Percentiles rank a stretch among this genome's conserved stretches.
These are phyloP conservation scores for Penicillium steckii DNA, from an alignment of 495 filamentous ascomycete species.

Conservation along the genomic window DNA sequence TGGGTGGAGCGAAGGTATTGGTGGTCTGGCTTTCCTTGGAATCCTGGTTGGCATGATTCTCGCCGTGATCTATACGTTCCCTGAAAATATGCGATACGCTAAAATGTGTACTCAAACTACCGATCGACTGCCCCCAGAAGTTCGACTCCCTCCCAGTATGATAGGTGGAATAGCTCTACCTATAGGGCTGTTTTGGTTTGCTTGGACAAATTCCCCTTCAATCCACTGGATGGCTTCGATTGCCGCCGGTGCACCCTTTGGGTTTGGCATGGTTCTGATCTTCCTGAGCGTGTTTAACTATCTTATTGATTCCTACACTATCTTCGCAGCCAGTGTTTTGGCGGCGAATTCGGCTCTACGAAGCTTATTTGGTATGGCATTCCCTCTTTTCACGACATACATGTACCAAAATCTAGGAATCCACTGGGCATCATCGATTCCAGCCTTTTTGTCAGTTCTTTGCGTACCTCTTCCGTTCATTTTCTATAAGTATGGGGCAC, in stretches of 20 bases:
- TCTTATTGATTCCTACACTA: slow-evolving; percentile 70
- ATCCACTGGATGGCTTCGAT: slow-evolving; percentile 68
- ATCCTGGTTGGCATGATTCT: slow-evolving; percentile 75
- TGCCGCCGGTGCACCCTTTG: slow-evolving; percentile 62
- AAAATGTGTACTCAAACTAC: slow-evolving; percentile 28
- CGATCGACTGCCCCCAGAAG: slow-evolving; percentile 38
- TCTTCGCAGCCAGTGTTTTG: slow-evolving; percentile 72
- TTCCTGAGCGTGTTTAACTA: slow-evolving; percentile 72
- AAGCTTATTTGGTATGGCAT: slow-evolving; percentile 65
- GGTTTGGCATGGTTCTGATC: slow-evolving; percentile 67
- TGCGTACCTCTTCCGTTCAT: slow-evolving; percentile 75
- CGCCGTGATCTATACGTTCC: slow-evolving; percentile 45
- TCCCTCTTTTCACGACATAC: slow-evolving; percentile 74
- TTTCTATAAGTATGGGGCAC: slow-evolving; percentile 66
- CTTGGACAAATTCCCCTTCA: slow-evolving; percentile 61
- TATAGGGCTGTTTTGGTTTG: slow-evolving; percentile 58
- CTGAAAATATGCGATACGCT: slow-evolving; percentile 42
- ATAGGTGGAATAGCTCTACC: slow-evolving; percentile 40
- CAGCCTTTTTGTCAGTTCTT: slow-evolving; percentile 66
- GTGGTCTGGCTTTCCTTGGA: slow-evolving; percentile 70
- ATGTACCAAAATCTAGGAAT: slow-evolving; percentile 72
- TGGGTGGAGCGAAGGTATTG: slow-evolving; percentile 65
- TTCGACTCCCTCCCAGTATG: slow-evolving; percentile 39
- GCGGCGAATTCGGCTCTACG: slow-evolving; percentile 71
- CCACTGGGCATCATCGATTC: slow-evolving; percentile 74